Base-by-base conservation (phyloP, 768 basidiomycete species). In the Termitomyces sp. region DNA sequence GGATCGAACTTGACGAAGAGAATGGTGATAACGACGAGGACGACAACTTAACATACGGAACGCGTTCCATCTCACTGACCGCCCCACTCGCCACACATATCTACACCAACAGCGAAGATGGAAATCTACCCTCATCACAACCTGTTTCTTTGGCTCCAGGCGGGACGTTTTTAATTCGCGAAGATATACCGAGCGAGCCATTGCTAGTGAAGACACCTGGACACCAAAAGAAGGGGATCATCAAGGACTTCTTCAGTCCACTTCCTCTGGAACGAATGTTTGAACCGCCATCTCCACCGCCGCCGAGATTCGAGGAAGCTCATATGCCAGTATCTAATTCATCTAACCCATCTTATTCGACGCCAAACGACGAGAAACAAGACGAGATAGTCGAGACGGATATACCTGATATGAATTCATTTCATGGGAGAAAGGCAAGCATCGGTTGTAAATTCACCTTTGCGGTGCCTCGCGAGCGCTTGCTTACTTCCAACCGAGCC, bases 251-350 rank as follows among this genome's bases (percentile, higher is more conserved):
- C 66, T 98, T 98, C 74, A 91, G 86, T 52, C 92, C 93, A 0
- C 68, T 94, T 51, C 86, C 88, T 23, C 76, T 97, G 9, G 94
- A 97, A 70, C 81, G 80, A 52, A 93, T 97, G 91, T 97, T 96
- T 60, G 90, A 95, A 57, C 94, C 94, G 7, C 94, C 94, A 1
- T 91, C 92, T 7, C 91, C 91, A 4, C 90, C 89, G 3, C 89
- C 89, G 3, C 89, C 87, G 5, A 63, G 68, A 16, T 60, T 62
- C 9, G 48, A 54, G 11, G 58, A 53, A 35, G 32, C 52, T 4
- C 13, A 35, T 40, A 23, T 51, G 20, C 47, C 54, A 35, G 46
- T 64, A 39, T 57, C 68, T 54, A 60, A 45, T 47, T 41, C 50
- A 42, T 51, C 47, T 38, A 50, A 27, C 16, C 29, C 56, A 46